A percentile compares a stretch with the other conserved stretches of the same genome.
Evolutionary conservation across 2,329 filamentous ascomycete species (phyloP).

Genomic region (Alternaria novae-zelandiae): DNA sequence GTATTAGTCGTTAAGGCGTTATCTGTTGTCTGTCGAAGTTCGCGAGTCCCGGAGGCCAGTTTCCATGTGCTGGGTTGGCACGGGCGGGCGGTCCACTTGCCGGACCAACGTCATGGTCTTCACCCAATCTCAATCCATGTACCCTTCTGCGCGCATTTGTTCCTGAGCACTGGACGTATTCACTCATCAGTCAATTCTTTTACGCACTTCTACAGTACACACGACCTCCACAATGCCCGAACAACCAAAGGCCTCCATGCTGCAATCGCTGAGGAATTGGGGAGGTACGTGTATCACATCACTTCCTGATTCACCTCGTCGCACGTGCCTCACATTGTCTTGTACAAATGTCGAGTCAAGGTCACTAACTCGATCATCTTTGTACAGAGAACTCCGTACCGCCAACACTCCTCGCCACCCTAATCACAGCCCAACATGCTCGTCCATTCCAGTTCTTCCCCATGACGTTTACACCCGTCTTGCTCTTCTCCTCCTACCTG

Average conservation of each 20-base stretch:
- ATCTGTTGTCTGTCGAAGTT: conserved; percentile 26
- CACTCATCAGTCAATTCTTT: not conserved
- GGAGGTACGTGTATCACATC: conserved; percentile 53
- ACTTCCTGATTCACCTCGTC: not conserved
- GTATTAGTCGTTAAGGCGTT: conserved; percentile 15
- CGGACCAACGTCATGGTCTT: conserved; percentile 35
- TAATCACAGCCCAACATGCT: conserved; percentile 70
- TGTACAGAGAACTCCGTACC: conserved; percentile 67
- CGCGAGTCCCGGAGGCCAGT: conserved; percentile 32
- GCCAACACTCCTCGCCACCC: conserved; percentile 68
- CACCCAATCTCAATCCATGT: conserved; percentile 19
- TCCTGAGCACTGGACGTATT: not conserved
- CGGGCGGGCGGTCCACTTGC: conserved; percentile 17
- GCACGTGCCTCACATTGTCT: conserved; percentile 7
- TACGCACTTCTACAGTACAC: not conserved
- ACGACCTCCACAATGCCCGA: conserved; percentile 45
- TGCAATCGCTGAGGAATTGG: conserved; percentile 58
- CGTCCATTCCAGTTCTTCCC: conserved; percentile 71
- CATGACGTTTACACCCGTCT: conserved; percentile 70
- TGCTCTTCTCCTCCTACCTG: conserved; percentile 70
- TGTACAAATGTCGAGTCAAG: not conserved
- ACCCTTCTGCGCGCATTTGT: not conserved
- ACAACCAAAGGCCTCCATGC: conserved; percentile 45
- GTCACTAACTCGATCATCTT: conserved; percentile 2
- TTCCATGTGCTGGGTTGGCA: conserved; percentile 32